Percentiles rank a stretch among this genome's conserved stretches.
phyloP scores from a whole-genome alignment of 2,329 filamentous ascomycete species.

The Sporothrix brasiliensis region DNA sequence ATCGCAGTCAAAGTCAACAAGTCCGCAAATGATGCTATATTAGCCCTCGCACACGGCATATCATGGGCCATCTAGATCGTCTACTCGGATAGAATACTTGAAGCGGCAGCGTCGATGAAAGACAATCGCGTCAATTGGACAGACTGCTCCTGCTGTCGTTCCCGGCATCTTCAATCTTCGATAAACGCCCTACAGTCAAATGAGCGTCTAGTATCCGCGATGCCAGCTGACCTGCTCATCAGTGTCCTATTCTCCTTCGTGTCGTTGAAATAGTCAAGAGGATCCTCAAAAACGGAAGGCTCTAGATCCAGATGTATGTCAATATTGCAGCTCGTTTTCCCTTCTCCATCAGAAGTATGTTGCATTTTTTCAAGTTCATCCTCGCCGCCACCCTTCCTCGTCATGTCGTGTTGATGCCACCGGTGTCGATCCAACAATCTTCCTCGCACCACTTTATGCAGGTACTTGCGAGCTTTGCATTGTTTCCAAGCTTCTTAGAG shows the following conservation, averaged over 20 bases:
- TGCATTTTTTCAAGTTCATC: neutral
- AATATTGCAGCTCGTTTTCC: conserved; percentile 1
- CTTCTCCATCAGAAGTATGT: neutral
- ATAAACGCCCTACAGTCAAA: too few species aligned
- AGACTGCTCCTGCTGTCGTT: neutral
- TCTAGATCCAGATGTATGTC: neutral
- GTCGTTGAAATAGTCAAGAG: neutral
- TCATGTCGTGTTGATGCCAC: conserved; percentile 10
- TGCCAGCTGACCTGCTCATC: too few species aligned
- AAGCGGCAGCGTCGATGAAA: neutral
- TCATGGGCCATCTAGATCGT: neutral
- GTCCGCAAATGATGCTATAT: neutral
- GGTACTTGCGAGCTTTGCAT: too few species aligned
- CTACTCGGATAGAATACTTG: neutral
- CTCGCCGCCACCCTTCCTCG: neutral
- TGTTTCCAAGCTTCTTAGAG: neutral
- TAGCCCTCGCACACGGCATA: neutral
- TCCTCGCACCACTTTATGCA: too few species aligned
- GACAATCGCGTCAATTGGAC: neutral
- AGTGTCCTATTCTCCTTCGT: too few species aligned
- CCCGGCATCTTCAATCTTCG: neutral
- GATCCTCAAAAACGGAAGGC: neutral
- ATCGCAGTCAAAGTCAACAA: neutral
- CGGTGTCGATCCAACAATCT: neutral
- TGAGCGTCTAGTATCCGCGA: too few species aligned